A percentile compares a stretch with the other conserved stretches of the same genome.
Conservation (phyloP, 73 alveolate genomes). For the Stentor coeruleus region DNA sequence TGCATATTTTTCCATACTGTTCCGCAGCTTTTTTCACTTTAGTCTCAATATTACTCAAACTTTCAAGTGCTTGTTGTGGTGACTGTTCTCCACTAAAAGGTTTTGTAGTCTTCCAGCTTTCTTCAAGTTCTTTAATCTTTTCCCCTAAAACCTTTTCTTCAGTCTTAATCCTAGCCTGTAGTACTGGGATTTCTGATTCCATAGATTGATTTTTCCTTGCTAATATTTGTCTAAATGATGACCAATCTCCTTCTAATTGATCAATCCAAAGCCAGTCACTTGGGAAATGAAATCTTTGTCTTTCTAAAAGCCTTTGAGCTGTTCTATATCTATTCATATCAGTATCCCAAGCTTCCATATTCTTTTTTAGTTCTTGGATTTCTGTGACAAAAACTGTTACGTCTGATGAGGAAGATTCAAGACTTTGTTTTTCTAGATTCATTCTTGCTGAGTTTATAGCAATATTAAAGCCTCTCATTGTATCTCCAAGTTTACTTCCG, state of each 20-base stretch:
- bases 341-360: constrained; percentile 43
- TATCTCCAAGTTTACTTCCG: constrained; percentile 83
- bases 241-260: constrained; percentile 95
- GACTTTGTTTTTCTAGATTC: constrained; percentile 66
- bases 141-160: constrained; percentile 88
- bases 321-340: constrained; percentile 47
- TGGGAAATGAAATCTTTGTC: constrained; percentile 80
- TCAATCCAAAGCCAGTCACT: constrained; percentile 88
- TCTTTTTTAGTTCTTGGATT: constrained; percentile 70
- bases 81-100: constrained; percentile 82
- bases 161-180: constrained; percentile 64
- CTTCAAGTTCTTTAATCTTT: constrained; percentile 93
- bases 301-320: constrained; percentile 78
- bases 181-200: constrained; percentile 87
- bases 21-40: constrained; percentile 51
- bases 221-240: constrained; percentile 69
- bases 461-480: constrained; percentile 70
- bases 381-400: constrained; percentile 93
- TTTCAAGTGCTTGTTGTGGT: constrained; percentile 81
- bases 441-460: constrained; percentile 71
- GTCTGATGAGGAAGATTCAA: constrained; percentile 81
- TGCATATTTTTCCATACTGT: constrained; percentile 88
- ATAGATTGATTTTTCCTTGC: constrained; percentile 69
- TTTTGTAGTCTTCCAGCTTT: constrained; percentile 86
- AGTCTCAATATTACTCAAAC: constrained; percentile 56